phyloP scores from a whole-genome alignment of 75 land plant genomes.

The Picea glauca region DNA sequence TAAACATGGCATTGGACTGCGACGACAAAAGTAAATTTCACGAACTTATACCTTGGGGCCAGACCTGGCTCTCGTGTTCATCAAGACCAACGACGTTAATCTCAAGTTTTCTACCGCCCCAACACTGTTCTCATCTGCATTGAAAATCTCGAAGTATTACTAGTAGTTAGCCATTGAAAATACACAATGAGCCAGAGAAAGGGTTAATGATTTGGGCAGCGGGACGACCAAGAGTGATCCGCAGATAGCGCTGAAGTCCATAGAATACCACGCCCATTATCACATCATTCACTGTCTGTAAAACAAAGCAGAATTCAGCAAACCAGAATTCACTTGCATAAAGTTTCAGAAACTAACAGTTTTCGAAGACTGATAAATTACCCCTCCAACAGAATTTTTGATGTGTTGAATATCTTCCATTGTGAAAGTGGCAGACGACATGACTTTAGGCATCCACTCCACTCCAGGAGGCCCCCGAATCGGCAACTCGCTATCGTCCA shows the following conservation, averaged over 20 bases:
- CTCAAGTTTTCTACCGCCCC: neutral
- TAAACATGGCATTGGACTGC: neutral
- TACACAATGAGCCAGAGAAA: neutral
- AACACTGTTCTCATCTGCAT: neutral
- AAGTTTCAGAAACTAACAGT: neutral
- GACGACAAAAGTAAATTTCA: neutral
- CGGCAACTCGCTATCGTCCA: constrained; percentile 54
- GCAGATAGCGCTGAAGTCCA: neutral
- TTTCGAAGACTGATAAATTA: neutral
- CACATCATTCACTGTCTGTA: neutral
- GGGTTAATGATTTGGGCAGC: neutral
- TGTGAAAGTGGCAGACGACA: neutral
- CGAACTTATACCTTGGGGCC: neutral
- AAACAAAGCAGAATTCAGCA: neutral
- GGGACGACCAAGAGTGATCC: neutral
- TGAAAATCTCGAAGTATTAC: no score
- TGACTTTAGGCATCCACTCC: constrained; percentile 1
- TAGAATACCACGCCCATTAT: neutral
- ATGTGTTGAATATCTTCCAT: neutral
- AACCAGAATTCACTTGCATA: neutral
- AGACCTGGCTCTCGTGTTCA: neutral
- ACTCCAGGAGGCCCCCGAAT: constrained; percentile 43
- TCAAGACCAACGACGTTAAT: neutral
- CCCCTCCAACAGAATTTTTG: neutral
- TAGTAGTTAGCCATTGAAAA: neutral